These are phyloP conservation scores for Phytophthora boehmeriae DNA, from an alignment of 352 stramenopile species.

Conservation along the genomic window DNA sequence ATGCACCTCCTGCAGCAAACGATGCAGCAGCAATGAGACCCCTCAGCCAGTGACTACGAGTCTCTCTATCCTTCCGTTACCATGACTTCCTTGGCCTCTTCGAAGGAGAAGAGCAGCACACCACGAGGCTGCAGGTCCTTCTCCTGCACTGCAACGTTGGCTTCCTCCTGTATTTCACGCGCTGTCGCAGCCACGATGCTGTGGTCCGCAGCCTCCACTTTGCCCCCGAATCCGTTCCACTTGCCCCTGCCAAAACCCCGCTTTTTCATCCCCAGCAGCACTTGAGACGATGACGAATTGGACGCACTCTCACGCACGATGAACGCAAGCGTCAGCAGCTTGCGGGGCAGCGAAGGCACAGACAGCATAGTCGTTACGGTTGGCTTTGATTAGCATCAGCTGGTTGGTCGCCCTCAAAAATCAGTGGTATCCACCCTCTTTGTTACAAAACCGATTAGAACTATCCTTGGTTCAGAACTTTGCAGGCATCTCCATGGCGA, in stretches of 20 bases:
- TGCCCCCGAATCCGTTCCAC: conserved; percentile 93
- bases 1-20: conserved; percentile 66
- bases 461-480: not conserved
- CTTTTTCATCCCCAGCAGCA: conserved; percentile 90
- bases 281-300: conserved; percentile 21
- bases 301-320: conserved; percentile 41
- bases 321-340: conserved; percentile 61
- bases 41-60: conserved; percentile 1
- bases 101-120: conserved; percentile 72
- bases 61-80: conserved; percentile 18
- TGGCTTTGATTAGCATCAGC: not conserved
- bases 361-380: conserved; percentile 15
- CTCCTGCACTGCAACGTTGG: conserved; percentile 52
- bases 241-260: conserved; percentile 89
- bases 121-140: conserved; percentile 39
- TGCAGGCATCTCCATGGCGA: conserved; percentile 40
- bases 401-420: conserved; percentile 8
- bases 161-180: conserved; percentile 76
- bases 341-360: conserved; percentile 41
- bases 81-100: conserved; percentile 59
- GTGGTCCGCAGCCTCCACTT: conserved; percentile 79
- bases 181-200: conserved; percentile 59
- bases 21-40: conserved; percentile 2
- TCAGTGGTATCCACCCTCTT: conserved; percentile 5
- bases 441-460: not conserved